These are phyloP conservation scores for Suillus hirtellus DNA, from an alignment of 768 basidiomycete genomes.

Conservation along the genomic window DNA sequence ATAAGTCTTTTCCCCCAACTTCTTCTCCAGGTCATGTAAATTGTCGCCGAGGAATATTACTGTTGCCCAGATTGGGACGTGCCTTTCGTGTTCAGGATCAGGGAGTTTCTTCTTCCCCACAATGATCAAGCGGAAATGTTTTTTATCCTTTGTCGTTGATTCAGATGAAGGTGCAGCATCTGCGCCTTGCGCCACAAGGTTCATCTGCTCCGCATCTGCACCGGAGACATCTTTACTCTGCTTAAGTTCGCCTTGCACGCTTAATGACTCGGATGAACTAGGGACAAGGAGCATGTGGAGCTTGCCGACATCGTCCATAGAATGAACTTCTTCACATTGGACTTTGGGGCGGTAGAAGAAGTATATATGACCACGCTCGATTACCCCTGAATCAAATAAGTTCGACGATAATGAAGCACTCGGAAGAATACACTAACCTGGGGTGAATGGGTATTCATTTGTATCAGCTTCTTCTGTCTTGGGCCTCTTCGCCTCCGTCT, in stretches of 20 bases:
- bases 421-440: constrained; percentile 10
- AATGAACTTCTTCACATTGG: constrained; percentile 50
- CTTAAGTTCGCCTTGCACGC: constrained; percentile 18
- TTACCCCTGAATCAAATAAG: constrained; percentile 42
- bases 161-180: constrained; percentile 50
- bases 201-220: constrained; percentile 38
- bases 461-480: constrained; percentile 24
- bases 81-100: constrained; percentile 45
- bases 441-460: constrained; percentile 12
- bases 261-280: constrained; percentile 45
- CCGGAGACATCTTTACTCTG: constrained; percentile 12
- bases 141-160: constrained; percentile 34
- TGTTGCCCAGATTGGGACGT: constrained; percentile 53
- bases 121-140: constrained; percentile 50
- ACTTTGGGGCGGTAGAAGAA: constrained; percentile 66
- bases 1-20: constrained; percentile 51
- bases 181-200: constrained; percentile 42
- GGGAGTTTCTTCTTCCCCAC: constrained; percentile 63
- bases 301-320: constrained; percentile 56
- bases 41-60: constrained; percentile 54
- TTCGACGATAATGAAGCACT: neutral
- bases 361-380: constrained; percentile 62
- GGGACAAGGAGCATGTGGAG: constrained; percentile 64
- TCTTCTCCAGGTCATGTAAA: constrained; percentile 45
- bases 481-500: constrained; percentile 18